Percentiles rank a stretch among this genome's conserved stretches.
phyloP scores from a whole-genome alignment of 2,329 filamentous ascomycete species.

The Fusarium albidum region DNA sequence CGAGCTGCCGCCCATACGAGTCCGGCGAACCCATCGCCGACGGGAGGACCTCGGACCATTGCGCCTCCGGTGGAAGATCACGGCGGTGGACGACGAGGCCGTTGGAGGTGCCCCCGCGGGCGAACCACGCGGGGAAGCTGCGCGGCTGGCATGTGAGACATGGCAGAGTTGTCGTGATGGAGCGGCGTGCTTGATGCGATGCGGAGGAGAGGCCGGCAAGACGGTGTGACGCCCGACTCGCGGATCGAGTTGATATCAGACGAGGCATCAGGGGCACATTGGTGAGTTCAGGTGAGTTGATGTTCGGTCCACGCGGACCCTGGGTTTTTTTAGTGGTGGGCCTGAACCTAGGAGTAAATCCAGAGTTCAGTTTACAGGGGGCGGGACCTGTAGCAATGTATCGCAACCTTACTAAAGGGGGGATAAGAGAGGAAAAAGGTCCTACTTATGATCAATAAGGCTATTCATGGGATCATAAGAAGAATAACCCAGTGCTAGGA shows the following conservation, averaged over 20 bases:
- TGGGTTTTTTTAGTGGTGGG: no score
- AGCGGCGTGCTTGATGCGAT: conserved; percentile 5
- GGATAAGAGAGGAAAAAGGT: no score
- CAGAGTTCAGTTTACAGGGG: no score
- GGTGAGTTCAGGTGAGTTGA: no score
- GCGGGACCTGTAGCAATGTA: no score
- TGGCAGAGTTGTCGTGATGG: conserved; percentile 7
- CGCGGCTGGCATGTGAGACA: conserved; percentile 22
- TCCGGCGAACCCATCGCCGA: conserved; percentile 72
- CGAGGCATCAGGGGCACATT: conserved; percentile 3
- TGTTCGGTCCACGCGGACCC: no score
- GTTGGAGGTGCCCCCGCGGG: conserved; percentile 73
- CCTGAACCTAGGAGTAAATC: no score
- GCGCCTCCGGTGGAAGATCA: conserved; percentile 46
- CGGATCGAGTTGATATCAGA: neutral
- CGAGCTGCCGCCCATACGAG: conserved; percentile 72
- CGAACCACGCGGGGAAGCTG: conserved; percentile 51
- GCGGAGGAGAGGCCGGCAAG: conserved; percentile 1
- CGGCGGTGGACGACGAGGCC: conserved; percentile 61
- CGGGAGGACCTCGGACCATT: conserved; percentile 61
- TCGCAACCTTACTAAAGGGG: no score
- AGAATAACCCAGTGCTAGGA: no score
- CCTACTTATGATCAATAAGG: no score
- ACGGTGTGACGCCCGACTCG: neutral
- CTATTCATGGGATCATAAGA: no score